These are phyloP conservation scores for Ambrosia trifida DNA, from an alignment of 129 eudicot genomes.

Conservation along the genomic window DNA sequence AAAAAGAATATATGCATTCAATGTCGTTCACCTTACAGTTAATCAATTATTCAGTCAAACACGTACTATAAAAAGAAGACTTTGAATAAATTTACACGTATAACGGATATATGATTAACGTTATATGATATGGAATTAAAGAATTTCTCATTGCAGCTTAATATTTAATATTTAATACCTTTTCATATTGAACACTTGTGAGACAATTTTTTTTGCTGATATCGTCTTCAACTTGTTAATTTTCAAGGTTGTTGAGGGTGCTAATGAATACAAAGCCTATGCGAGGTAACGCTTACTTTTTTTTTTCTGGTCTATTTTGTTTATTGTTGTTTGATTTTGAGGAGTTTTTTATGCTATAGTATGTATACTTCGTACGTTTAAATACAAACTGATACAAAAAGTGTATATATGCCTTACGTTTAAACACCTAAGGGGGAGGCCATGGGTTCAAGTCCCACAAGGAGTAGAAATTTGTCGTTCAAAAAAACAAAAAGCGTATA, in stretches of 20 bases:
- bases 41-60: background rate
- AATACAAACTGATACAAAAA: too few species aligned
- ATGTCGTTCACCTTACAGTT: background rate
- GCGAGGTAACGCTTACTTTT: background rate
- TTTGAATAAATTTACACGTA: slow-evolving; percentile 13
- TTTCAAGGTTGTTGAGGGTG: background rate
- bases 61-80: background rate
- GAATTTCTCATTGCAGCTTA: background rate
- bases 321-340: background rate
- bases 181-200: background rate
- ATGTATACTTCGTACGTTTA: too few species aligned
- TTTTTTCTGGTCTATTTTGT: background rate
- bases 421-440: too few species aligned
- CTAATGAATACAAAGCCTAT: background rate
- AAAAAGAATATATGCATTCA: background rate
- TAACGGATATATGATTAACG: background rate
- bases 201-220: background rate
- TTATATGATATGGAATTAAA: background rate
- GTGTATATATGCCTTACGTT: too few species aligned
- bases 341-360: too few species aligned
- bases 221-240: background rate
- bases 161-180: background rate
- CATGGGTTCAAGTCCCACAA: too few species aligned
- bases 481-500: too few species aligned
- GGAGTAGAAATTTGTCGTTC: too few species aligned